Conservation (phyloP, 306 rosid genomes). For the Myrica gale region DNA sequence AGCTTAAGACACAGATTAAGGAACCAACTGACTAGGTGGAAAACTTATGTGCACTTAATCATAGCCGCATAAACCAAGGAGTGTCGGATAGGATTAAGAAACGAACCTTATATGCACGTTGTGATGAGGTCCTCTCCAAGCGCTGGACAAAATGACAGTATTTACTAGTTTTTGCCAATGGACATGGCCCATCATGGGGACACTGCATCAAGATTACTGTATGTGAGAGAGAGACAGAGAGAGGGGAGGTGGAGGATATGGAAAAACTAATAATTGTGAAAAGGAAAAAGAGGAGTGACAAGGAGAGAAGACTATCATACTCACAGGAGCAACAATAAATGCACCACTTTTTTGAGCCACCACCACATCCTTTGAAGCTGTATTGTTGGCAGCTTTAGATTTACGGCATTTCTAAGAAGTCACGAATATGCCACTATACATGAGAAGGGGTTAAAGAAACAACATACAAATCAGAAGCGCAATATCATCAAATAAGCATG, state of each 20-base stretch:
- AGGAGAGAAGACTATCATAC: constrained; percentile 26
- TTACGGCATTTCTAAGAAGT: constrained; percentile 61
- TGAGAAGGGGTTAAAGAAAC: constrained; percentile 13
- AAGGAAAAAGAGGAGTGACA: constrained; percentile 10
- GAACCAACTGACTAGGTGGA: background rate
- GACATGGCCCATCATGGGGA: constrained; percentile 91
- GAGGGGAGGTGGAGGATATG: background rate
- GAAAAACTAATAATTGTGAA: constrained; percentile 4
- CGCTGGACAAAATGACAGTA: constrained; percentile 95
- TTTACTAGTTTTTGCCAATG: constrained; percentile 74
- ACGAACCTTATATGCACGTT: constrained; percentile 78
- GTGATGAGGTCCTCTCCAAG: constrained; percentile 87
- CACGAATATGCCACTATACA: constrained; percentile 15
- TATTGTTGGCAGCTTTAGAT: constrained; percentile 37
- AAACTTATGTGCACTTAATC: background rate
- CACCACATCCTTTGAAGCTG: constrained; percentile 59
- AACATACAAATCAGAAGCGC: background rate
- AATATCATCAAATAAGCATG: background rate
- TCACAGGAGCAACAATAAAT: constrained; percentile 87
- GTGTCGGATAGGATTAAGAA: constrained; percentile 25
- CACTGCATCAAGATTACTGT: constrained; percentile 55
- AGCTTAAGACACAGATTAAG: no score
- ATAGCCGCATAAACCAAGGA: background rate
- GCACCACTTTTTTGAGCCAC: constrained; percentile 62
- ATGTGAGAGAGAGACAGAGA: background rate